Evolutionary conservation across 148 eudicot species (phyloP).

Genomic region (Vaccinium vitisidaea): DNA sequence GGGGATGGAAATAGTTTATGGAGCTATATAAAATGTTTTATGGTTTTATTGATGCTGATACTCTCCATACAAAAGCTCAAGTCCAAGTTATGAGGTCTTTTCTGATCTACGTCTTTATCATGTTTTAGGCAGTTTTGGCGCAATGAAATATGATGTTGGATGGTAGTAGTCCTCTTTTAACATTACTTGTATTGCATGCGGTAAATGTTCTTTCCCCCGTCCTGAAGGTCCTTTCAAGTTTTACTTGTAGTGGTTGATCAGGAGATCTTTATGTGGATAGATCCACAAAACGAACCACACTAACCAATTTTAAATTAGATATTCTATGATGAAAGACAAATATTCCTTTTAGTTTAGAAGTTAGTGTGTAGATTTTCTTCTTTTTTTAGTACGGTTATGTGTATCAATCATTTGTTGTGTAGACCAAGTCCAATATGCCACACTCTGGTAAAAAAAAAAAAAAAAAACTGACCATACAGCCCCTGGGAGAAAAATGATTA

Average conservation of each 20-base stretch:
- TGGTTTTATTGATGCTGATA: constrained; percentile 79
- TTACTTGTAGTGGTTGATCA: not conserved
- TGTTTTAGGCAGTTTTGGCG: not conserved
- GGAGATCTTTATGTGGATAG: not conserved
- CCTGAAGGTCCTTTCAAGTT: not conserved
- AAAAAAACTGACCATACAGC: too few species aligned
- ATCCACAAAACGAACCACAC: not conserved
- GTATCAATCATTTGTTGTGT: too few species aligned
- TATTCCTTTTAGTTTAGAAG: not conserved
- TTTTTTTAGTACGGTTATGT: too few species aligned
- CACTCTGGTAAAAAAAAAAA: too few species aligned
- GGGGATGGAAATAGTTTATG: constrained; percentile 39
- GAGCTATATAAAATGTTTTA: constrained; percentile 32
- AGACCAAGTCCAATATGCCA: constrained; percentile 61
- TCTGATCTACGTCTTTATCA: not conserved
- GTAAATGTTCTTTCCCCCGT: not conserved
- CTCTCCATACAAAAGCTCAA: constrained; percentile 65
- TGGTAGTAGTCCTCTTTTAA: not conserved
- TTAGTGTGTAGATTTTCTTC: constrained; percentile 16
- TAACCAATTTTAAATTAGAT: not conserved
- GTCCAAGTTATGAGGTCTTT: constrained; percentile 73
- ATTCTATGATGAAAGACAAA: not conserved
- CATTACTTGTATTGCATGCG: not conserved
- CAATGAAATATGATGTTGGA: not conserved
- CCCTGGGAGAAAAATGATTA: too few species aligned